These are phyloP conservation scores for Heliamphora exappendiculata DNA, from an alignment of 148 eudicot genomes.

Conservation along the genomic window DNA sequence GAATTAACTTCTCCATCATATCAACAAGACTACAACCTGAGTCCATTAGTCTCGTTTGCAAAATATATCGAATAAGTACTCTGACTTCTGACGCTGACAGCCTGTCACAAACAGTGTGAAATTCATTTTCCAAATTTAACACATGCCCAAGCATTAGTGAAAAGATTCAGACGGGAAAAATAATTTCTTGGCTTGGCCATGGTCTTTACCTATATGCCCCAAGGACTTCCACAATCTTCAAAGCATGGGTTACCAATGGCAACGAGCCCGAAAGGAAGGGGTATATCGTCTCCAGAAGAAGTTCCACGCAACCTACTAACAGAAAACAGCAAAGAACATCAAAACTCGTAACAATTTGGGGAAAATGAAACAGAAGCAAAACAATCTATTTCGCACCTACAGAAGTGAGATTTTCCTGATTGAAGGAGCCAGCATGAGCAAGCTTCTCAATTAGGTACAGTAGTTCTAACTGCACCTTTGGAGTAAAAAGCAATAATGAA, in stretches of 20 bases:
- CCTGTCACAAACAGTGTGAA: constrained; percentile 39
- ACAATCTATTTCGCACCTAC: constrained; percentile 48
- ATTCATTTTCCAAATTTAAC: constrained; percentile 9
- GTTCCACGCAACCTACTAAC: constrained; percentile 84
- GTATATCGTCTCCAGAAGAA: constrained; percentile 80
- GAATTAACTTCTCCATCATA: constrained; percentile 87
- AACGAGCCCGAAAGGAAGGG: constrained; percentile 84
- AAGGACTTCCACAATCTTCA: constrained; percentile 82
- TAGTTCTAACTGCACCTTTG: constrained; percentile 91
- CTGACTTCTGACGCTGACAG: constrained; percentile 80
- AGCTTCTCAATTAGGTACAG: constrained; percentile 78
- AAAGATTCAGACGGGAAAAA: background rate
- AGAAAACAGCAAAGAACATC: constrained; percentile 15
- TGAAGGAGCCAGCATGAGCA: constrained; percentile 82
- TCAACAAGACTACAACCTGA: constrained; percentile 66
- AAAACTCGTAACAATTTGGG: background rate
- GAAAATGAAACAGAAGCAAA: constrained; percentile 9
- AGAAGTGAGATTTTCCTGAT: constrained; percentile 93
- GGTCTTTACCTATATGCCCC: constrained; percentile 80
- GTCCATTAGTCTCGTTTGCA: constrained; percentile 70
- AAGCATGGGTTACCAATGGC: constrained; percentile 64
- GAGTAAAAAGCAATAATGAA: constrained; percentile 87
- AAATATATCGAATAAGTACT: constrained; percentile 62
- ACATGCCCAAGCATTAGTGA: constrained; percentile 6
- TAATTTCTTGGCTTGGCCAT: background rate